Evolutionary conservation across 345 rosid genomes (phyloP), one percentile per base, ranked within the genome.

Genomic region (Aethionema arabicum): DNA sequence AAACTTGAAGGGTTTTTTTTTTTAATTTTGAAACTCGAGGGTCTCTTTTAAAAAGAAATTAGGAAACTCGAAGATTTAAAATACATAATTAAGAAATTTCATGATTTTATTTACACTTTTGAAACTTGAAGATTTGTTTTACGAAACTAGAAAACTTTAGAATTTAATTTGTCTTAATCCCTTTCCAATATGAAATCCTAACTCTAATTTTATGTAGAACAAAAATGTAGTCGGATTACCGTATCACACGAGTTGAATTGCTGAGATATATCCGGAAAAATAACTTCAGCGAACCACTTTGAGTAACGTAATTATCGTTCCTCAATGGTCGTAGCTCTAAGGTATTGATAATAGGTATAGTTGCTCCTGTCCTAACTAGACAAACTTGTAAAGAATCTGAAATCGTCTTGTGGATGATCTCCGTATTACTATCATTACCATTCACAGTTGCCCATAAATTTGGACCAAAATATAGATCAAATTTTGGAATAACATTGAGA

Each of bases 311-410:
- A 8, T 7, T 21, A 51, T 11, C 58, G 33, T 4, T 65, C 35
- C 0, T 32, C 69, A 65, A 14, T 6, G 75, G 75, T 65, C 75
- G 65, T 33, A 71, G 55, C 66, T 57, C 70, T 68, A 71, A 65
- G 15, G 9, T 0, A 51, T 63, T 63, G 4, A 70, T 70, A 8
- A 32, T 63, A 63, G 74, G 74, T 57, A 70, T 51, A 56, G 56
- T 65, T 35, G 37, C 33, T 30, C 75, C 75, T 0, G 75, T 71
- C 44, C 65, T 65, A 31, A 71, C 61, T 35, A 71, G 75, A 56
- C 75, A 71, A 0, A 71, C 27, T 37, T 71, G 70, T 52, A 71
- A 32, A 14, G 60, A 48, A 10, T 44, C 8, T 0, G 66, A 43
- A 48, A 10, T 58, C 0, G 66, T 56, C 31, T 65, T 66, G 51